Base-by-base conservation (phyloP, 345 rosid genomes). In the Toxicodendron radicans region DNA sequence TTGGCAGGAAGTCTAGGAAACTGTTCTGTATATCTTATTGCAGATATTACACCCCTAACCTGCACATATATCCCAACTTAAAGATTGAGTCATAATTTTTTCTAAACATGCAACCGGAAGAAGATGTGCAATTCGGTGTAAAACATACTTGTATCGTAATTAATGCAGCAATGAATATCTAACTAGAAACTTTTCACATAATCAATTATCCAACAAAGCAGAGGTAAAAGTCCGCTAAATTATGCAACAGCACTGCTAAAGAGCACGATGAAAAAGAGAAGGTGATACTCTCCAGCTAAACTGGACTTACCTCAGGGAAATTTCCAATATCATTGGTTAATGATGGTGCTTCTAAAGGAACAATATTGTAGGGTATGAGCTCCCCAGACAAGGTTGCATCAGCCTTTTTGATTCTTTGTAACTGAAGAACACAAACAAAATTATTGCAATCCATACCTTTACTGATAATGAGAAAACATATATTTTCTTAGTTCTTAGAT, bases 31-130 rank as follows among this genome's bases (percentile, higher is more conserved):
- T 93, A 95, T 85, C 83, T 88, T 52, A 95, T 91, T 30, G 98
- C 92, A 72, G 88, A 88, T 74, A 88, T 81, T 81, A 96, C 96
- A 81, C 92, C 96, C 79, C 92, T 86, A 73, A 95, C 93, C 99
- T 95, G 81, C 70, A 87, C 59, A 84, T 9, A 30, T 64, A 49
- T 32, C 61, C 60, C 67, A 38, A 23, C 53, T 67, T 32, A 56
- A 38, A 13, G 76, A 53, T n/a, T 45, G 51, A 78, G 76, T 52
- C 71, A 76, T 27, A 16, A 20, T 58, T 24, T 59, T 41, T 52
- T 63, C 72, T 66, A 41, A 77, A 70, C 9, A 52, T 11, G 35
- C 48, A 58, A 58, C 59, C 33, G 9, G 21, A 51, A 23, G 60
- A 48, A 54, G 24, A 23, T 38, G 5, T 13, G 16, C 43, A 66